Conservation (phyloP, 2,329 filamentous ascomycete genomes). For the Aureobasidium sp. region DNA sequence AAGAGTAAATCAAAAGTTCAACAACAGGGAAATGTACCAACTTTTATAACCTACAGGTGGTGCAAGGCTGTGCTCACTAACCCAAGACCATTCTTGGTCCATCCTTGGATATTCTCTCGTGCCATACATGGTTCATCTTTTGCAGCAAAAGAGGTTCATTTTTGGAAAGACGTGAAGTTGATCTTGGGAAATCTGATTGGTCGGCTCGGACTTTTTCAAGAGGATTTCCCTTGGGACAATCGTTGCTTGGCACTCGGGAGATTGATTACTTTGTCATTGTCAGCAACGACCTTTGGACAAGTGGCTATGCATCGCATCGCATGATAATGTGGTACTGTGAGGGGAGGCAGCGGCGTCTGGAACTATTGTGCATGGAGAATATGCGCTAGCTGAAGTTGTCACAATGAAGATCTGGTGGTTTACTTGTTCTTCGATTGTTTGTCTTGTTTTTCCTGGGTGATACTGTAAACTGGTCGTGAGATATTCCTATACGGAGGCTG, state of each 20-base stretch:
- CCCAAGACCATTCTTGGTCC: not conserved
- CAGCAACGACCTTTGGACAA: not conserved
- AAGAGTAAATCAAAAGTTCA: not conserved
- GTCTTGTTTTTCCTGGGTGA: not conserved
- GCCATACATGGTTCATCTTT: not conserved
- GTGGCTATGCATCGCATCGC: not conserved
- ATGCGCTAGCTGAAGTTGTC: not conserved
- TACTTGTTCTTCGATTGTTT: not conserved
- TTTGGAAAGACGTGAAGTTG: not conserved
- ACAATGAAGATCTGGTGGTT: not conserved
- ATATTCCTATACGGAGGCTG: not conserved
- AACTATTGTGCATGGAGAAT: not conserved
- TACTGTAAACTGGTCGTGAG: not conserved
- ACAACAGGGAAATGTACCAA: not conserved
- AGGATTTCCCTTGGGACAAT: not conserved
- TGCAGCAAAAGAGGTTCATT: not conserved
- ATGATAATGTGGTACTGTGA: not conserved
- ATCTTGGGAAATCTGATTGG: not conserved
- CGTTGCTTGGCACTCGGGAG: not conserved
- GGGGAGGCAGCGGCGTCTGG: not conserved
- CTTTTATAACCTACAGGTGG: not conserved
- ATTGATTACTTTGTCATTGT: not conserved
- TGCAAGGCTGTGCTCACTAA: not conserved
- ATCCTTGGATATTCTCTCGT: not conserved
- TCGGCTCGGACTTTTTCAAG: not conserved